Evolutionary conservation across 1,284 basidiomycete species (phyloP).

Genomic region (Bondarzewia mesenterica): DNA sequence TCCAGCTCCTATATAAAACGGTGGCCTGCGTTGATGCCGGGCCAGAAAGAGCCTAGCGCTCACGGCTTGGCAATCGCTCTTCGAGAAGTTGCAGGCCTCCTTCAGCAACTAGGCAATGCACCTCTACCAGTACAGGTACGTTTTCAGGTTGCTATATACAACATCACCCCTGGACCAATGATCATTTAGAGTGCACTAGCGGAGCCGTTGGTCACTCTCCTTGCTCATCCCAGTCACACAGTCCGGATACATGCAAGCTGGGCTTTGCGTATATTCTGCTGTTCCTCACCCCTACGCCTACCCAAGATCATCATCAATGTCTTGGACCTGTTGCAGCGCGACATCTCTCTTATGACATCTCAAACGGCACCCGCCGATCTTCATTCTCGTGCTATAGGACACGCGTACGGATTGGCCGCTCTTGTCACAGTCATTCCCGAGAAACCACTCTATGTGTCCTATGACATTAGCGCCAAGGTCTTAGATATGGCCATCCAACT

Average conservation of each 20-base stretch:
- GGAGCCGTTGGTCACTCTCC: conserved; percentile 79
- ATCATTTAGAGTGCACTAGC: conserved; percentile 68
- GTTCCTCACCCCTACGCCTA: conserved; percentile 79
- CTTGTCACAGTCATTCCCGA: conserved; percentile 82
- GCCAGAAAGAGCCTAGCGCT: conserved; percentile 66
- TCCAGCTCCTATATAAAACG: conserved; percentile 76
- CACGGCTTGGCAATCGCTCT: conserved; percentile 72
- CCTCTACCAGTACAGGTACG: conserved; percentile 78
- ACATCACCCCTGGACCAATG: background rate
- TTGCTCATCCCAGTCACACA: conserved; percentile 83
- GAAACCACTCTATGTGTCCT: conserved; percentile 89
- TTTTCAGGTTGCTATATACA: background rate
- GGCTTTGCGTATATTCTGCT: conserved; percentile 86
- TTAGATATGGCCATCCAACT: conserved; percentile 88
- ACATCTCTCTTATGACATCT: conserved; percentile 61
- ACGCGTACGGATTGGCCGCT: conserved; percentile 83
- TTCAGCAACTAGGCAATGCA: conserved; percentile 88
- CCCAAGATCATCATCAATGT: conserved; percentile 72
- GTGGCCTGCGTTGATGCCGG: conserved; percentile 91
- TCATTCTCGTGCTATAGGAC: conserved; percentile 70
- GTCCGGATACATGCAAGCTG: conserved; percentile 84
- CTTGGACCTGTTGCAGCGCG: conserved; percentile 77
- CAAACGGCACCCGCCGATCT: conserved; percentile 72
- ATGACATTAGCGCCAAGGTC: conserved; percentile 87
- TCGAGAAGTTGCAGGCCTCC: conserved; percentile 76